phyloP scores from a whole-genome alignment of 257 asterid species.

The Plantago elongata region DNA sequence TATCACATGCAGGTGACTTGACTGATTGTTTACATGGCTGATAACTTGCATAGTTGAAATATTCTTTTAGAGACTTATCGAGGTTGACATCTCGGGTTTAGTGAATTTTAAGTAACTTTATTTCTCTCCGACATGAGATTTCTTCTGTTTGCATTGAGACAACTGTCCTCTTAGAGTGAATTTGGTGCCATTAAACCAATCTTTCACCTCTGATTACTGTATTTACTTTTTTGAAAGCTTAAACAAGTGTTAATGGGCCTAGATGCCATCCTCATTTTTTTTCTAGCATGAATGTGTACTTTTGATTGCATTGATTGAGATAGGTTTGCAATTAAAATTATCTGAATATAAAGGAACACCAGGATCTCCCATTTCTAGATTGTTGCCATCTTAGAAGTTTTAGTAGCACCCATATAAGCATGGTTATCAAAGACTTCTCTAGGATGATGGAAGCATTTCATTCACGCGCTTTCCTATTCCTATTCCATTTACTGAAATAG shows the following conservation, averaged over 20 bases:
- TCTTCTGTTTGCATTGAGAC: background rate
- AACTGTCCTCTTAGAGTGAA: background rate
- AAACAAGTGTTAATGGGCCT: background rate
- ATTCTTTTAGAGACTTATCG: conserved; percentile 2
- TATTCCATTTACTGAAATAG: background rate
- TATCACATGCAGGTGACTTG: conserved; percentile 75
- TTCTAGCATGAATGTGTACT: background rate
- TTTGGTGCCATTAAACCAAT: background rate
- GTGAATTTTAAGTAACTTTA: background rate
- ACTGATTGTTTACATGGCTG: background rate
- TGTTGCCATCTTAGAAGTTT: conserved; percentile 5
- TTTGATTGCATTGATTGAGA: background rate
- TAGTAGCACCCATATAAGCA: background rate
- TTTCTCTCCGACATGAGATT: conserved; percentile 13
- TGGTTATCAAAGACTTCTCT: background rate
- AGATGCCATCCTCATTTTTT: background rate
- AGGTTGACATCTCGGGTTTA: background rate
- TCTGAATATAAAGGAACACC: background rate
- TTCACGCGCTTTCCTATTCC: conserved; percentile 1
- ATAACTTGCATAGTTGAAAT: background rate
- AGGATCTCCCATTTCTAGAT: background rate
- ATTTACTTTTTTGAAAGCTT: background rate
- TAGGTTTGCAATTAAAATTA: background rate
- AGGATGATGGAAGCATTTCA: background rate
- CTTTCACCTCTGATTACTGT: background rate